A percentile compares a stretch with the other conserved stretches of the same genome.
Evolutionary conservation across 140 eudicot genomes (phyloP).

Genomic region (Artemisia princeps): DNA sequence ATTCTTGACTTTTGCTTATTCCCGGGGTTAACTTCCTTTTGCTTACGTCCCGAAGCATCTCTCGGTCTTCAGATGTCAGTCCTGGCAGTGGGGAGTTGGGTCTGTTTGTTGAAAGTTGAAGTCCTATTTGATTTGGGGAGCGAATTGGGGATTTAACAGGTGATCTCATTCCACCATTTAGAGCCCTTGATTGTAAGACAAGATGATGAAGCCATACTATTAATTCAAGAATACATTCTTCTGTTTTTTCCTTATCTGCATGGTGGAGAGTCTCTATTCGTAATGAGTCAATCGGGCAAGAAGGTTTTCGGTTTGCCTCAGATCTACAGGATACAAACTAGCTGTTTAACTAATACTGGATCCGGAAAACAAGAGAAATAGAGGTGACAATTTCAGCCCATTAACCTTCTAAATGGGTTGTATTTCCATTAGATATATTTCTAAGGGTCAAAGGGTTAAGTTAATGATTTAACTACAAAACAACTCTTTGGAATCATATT

Average conservation of each 20-base stretch:
- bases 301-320: constrained; percentile 50
- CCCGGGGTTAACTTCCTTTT: constrained; percentile 85
- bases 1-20: constrained; percentile 90
- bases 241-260: constrained; percentile 83
- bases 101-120: constrained; percentile 39
- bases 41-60: constrained; percentile 73
- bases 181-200: constrained; percentile 56
- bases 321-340: constrained; percentile 39
- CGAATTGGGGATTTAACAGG: constrained; percentile 80
- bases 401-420: too few relatives aligned
- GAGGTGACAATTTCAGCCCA: not conserved
- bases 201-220: constrained; percentile 92
- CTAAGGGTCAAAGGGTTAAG: too few relatives aligned
- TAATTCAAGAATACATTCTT: constrained; percentile 67
- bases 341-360: not conserved
- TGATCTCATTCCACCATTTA: constrained; percentile 54
- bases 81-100: constrained; percentile 45
- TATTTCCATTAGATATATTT: too few relatives aligned
- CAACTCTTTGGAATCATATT: not conserved
- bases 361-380: not conserved
- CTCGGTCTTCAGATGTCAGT: constrained; percentile 70
- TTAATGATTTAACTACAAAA: too few relatives aligned
- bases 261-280: constrained; percentile 87
- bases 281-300: constrained; percentile 66
- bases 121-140: constrained; percentile 60